Conservation (phyloP, 352 stramenopile species). For the Globisporangium rhizosaccharum region DNA sequence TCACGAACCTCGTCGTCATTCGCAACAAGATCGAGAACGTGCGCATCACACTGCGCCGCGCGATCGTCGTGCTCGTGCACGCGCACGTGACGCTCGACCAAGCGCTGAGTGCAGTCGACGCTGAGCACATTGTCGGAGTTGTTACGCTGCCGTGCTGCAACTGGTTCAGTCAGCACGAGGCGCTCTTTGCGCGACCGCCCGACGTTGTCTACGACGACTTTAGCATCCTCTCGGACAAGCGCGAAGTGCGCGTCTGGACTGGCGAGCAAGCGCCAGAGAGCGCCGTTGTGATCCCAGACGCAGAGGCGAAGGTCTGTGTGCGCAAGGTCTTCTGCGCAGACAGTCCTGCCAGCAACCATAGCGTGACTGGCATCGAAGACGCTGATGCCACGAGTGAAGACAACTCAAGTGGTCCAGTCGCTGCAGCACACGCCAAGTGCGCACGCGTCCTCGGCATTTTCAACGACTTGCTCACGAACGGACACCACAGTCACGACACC, state of each 20-base stretch:
- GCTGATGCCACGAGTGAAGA: neutral
- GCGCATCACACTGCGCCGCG: constrained; percentile 47
- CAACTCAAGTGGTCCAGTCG: neutral
- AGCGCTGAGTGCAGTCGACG: constrained; percentile 56
- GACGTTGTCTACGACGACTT: constrained; percentile 82
- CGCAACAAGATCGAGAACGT: constrained; percentile 85
- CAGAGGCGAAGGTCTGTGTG: constrained; percentile 53
- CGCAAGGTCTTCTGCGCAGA: constrained; percentile 20
- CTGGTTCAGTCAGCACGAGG: constrained; percentile 72
- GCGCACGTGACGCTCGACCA: constrained; percentile 75
- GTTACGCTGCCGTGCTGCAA: constrained; percentile 81
- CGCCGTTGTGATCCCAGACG: constrained; percentile 16
- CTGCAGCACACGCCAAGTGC: neutral
- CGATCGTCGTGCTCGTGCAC: constrained; percentile 72
- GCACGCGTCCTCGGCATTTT: constrained; percentile 8
- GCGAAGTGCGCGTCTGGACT: constrained; percentile 60
- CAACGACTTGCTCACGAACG: neutral
- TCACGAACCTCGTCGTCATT: constrained; percentile 69
- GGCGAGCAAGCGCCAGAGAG: constrained; percentile 2
- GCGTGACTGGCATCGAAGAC: neutral
- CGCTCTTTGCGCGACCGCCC: constrained; percentile 39
- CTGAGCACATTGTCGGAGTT: constrained; percentile 50
- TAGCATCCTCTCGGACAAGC: constrained; percentile 72
- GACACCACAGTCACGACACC: neutral
- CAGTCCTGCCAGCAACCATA: neutral